These are phyloP conservation scores for Hippophae rhamnoides DNA, from an alignment of 306 rosid genomes.

Conservation along the genomic window DNA sequence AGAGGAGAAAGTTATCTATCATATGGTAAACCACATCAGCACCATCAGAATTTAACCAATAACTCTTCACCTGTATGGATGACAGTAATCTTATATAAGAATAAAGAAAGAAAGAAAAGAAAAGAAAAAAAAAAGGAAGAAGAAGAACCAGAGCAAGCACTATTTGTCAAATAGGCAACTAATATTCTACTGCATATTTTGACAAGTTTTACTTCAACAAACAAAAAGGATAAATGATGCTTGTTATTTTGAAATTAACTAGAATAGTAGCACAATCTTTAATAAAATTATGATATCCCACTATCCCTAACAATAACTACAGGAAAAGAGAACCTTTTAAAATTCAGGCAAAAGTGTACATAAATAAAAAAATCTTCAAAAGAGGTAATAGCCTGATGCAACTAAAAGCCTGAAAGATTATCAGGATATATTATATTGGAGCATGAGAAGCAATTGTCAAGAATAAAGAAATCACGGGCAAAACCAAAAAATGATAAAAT, in stretches of 20 bases:
- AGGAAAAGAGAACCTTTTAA: too few species aligned
- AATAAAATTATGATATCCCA: background rate
- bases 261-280: background rate
- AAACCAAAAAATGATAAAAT: constrained; percentile 5
- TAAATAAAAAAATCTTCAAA: too few species aligned
- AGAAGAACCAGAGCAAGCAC: too few species aligned
- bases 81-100: constrained; percentile 7
- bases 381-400: too few species aligned
- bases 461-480: background rate
- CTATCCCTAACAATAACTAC: too few species aligned
- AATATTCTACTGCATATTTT: background rate
- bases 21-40: constrained; percentile 86
- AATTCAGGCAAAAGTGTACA: too few species aligned
- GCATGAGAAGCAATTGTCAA: too few species aligned
- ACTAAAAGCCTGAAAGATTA: too few species aligned
- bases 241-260: background rate
- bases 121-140: background rate
- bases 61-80: constrained; percentile 70
- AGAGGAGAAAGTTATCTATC: constrained; percentile 71
- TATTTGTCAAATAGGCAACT: too few species aligned
- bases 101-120: background rate
- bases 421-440: too few species aligned
- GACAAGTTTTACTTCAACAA: background rate
- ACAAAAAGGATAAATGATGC: background rate
- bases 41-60: constrained; percentile 92